phyloP scores from a whole-genome alignment of 305 asterid species.

The Caryopteris hybrid region DNA sequence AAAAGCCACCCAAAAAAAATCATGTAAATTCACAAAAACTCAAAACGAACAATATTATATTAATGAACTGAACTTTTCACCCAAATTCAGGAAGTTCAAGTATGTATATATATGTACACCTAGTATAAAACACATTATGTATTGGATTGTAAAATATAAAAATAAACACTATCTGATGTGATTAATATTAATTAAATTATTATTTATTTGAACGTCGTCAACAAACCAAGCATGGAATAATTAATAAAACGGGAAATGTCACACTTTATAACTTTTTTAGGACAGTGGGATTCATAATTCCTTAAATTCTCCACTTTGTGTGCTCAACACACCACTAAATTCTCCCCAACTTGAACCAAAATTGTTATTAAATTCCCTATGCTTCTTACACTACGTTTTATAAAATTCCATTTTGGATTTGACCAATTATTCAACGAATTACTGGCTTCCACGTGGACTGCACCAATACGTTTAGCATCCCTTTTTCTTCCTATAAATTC shows the following conservation, averaged over 20 bases:
- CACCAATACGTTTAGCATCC: not conserved
- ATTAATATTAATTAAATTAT: too few relatives aligned
- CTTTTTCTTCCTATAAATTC: constrained; percentile 21
- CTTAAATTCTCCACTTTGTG: constrained; percentile 23
- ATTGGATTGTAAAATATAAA: too few relatives aligned
- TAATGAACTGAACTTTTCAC: too few relatives aligned
- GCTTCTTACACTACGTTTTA: constrained; percentile 17
- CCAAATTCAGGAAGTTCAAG: too few relatives aligned
- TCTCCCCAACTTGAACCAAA: constrained; percentile 8
- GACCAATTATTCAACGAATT: constrained; percentile 12
- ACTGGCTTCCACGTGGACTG: constrained; percentile 17
- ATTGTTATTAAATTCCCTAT: constrained; percentile 13
- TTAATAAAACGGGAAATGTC: not conserved
- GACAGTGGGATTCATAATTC: constrained; percentile 25
- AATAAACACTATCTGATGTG: too few relatives aligned
- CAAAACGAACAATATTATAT: too few relatives aligned
- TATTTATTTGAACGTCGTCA: too few relatives aligned
- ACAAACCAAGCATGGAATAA: not conserved
- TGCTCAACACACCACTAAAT: constrained; percentile 17
- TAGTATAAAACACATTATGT: too few relatives aligned
- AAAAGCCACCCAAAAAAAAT: too few relatives aligned
- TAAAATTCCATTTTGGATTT: constrained; percentile 20
- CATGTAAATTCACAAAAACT: too few relatives aligned
- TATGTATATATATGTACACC: too few relatives aligned
- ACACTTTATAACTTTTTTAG: constrained; percentile 8